A percentile compares a stretch with the other conserved stretches of the same genome.
Conservation (phyloP, 116 monocot species). For the Papilionanthe hybrid region DNA sequence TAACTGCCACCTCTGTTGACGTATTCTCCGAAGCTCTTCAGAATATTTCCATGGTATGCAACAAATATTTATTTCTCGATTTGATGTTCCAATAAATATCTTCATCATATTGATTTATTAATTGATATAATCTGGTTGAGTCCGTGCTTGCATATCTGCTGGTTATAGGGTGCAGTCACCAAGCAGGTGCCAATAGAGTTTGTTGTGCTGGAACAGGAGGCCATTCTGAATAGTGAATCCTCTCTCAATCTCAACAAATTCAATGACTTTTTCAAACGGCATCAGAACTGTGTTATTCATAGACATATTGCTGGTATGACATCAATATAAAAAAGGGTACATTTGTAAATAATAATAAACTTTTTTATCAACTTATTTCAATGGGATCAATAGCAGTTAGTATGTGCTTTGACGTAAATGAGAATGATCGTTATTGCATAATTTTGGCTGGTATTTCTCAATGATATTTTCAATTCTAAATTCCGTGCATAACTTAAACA, state of each 20-base stretch:
- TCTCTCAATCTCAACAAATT: constrained; percentile 32
- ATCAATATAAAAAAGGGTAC: not conserved
- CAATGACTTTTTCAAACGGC: constrained; percentile 40
- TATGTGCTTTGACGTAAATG: not conserved
- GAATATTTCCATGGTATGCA: constrained; percentile 55
- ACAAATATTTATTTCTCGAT: not conserved
- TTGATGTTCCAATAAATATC: not conserved
- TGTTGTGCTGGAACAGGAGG: constrained; percentile 46
- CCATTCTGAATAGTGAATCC: constrained; percentile 12
- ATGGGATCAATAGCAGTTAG: not conserved
- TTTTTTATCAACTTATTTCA: not conserved
- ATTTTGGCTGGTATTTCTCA: not conserved
- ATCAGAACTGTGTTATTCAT: constrained; percentile 60
- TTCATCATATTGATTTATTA: not conserved
- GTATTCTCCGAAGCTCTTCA: constrained; percentile 39
- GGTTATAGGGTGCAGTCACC: constrained; percentile 63
- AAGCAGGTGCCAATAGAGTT: constrained; percentile 67
- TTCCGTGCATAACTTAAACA: not conserved
- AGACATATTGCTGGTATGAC: constrained; percentile 60
- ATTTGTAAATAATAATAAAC: not conserved
- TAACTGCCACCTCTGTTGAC: constrained; percentile 30
- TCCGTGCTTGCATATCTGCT: not conserved
- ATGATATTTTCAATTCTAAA: not conserved
- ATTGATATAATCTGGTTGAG: not conserved
- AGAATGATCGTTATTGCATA: not conserved